Conservation (phyloP, 73 alveolate species). For the Paramecium sexaurelia region DNA sequence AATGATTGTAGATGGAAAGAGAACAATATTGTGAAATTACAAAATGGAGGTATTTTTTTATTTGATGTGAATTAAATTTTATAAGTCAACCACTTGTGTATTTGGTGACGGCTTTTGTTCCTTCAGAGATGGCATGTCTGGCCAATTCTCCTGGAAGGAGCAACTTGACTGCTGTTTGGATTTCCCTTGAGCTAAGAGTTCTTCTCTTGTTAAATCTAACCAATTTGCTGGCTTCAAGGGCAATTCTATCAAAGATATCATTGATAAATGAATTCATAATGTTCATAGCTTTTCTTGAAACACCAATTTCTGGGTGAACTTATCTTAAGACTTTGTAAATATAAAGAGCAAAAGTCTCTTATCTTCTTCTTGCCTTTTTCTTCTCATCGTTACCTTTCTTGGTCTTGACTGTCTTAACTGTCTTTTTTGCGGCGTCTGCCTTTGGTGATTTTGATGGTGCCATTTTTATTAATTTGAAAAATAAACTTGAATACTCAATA, state of each 20-base stretch:
- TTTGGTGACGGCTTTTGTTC: conserved; percentile 80
- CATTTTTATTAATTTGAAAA: conserved; percentile 57
- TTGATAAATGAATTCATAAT: conserved; percentile 77
- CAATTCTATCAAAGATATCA: conserved; percentile 79
- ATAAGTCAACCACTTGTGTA: conserved; percentile 67
- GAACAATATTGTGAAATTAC: neutral
- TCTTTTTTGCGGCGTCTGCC: conserved; percentile 71
- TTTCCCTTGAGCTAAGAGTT: conserved; percentile 77
- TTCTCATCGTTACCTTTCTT: conserved; percentile 61
- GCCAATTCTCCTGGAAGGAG: conserved; percentile 81
- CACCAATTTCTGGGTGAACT: conserved; percentile 81
- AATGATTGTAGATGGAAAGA: too few species aligned
- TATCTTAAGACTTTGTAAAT: conserved; percentile 79
- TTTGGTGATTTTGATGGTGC: conserved; percentile 74
- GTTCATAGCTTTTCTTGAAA: conserved; percentile 78
- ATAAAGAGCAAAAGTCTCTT: conserved; percentile 76
- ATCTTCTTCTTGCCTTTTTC: conserved; percentile 71
- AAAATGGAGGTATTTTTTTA: neutral
- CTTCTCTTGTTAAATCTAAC: conserved; percentile 73
- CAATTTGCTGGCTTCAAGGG: conserved; percentile 75
- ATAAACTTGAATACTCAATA: neutral
- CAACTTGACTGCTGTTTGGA: conserved; percentile 82
- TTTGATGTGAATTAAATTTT: conserved; percentile 5
- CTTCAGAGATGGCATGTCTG: conserved; percentile 81
- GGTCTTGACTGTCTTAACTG: conserved; percentile 70